Evolutionary conservation across 2,329 filamentous ascomycete genomes (phyloP).

Genomic region (Pezicula rhizophila): DNA sequence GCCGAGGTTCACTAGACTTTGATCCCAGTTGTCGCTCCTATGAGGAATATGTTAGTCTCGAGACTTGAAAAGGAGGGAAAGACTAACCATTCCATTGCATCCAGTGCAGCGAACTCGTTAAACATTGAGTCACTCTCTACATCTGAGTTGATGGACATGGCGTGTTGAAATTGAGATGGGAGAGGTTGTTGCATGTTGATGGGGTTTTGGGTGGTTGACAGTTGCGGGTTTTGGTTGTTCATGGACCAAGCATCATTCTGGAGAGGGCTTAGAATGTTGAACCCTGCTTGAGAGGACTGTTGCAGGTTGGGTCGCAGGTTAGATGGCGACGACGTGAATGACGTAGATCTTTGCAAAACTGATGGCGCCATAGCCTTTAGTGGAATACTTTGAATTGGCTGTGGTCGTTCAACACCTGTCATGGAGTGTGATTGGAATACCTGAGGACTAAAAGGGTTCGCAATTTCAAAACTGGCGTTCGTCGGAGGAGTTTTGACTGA

Average conservation of each 20-base stretch:
- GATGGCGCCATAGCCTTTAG: conserved; percentile 3
- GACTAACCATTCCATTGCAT: conserved; percentile 41
- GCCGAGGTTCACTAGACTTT: conserved; percentile 29
- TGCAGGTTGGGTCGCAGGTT: background rate
- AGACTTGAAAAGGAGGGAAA: background rate
- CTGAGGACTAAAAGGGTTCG: conserved; percentile 16
- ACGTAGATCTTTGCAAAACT: background rate
- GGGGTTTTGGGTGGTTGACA: background rate
- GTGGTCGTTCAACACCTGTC: conserved; percentile 3
- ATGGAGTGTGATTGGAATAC: conserved; percentile 9
- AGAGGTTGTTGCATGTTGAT: conserved; percentile 6
- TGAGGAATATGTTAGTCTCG: conserved; percentile 8
- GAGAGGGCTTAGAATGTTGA: background rate
- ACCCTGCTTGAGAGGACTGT: background rate
- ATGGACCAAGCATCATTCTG: background rate
- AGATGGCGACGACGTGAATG: background rate
- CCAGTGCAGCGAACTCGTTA: conserved; percentile 51
- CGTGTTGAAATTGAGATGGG: conserved; percentile 13
- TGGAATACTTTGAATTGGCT: conserved; percentile 3
- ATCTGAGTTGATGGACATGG: conserved; percentile 18
- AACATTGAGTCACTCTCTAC: conserved; percentile 42
- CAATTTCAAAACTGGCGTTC: conserved; percentile 14
- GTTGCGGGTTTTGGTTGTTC: background rate
- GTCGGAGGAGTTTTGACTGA: conserved; percentile 20
- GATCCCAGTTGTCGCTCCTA: conserved; percentile 27